Percentiles rank a stretch among this genome's conserved stretches.
phyloP scores from a whole-genome alignment of 192 early-diverging fungal species.

The Coemansia sp. region DNA sequence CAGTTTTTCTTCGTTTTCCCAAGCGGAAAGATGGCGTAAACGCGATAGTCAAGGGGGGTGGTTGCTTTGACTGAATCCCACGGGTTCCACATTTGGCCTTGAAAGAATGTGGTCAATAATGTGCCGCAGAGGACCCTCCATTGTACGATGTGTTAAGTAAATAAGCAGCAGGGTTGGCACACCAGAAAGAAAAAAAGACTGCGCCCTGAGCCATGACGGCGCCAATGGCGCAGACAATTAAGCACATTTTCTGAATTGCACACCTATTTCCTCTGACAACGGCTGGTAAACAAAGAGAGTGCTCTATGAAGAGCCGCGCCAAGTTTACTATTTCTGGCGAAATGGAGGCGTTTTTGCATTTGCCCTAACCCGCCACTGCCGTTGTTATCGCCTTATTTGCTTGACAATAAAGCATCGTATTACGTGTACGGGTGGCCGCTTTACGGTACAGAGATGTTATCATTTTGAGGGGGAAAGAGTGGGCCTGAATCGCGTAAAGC shows the following conservation, averaged over 20 bases:
- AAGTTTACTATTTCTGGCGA: slow-evolving; percentile 9
- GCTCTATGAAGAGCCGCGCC: slow-evolving; percentile 6
- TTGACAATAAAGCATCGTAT: slow-evolving; percentile 4
- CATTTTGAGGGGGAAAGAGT: background rate
- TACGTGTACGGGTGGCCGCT: slow-evolving; percentile 4
- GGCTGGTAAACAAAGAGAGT: background rate
- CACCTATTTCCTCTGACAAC: background rate
- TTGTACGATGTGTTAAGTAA: background rate
- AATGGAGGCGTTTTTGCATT: slow-evolving; percentile 3
- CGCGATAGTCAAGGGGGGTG: background rate
- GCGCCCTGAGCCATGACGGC: slow-evolving; percentile 5
- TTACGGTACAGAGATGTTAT: background rate
- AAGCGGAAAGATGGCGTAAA: slow-evolving; percentile 3
- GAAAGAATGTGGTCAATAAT: slow-evolving; percentile 3
- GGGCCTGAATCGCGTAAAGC: background rate
- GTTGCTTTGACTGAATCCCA: slow-evolving; percentile 2
- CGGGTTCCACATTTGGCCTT: slow-evolving; percentile 5
- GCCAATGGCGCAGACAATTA: slow-evolving; percentile 4
- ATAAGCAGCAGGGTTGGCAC: slow-evolving; percentile 2
- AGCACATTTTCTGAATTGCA: slow-evolving; percentile 1
- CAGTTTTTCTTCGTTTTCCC: background rate
- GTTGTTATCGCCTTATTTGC: slow-evolving; percentile 4
- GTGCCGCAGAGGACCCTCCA: slow-evolving; percentile 4
- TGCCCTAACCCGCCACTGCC: slow-evolving; percentile 7
- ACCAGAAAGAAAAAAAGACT: background rate